These are phyloP conservation scores for Larix kaempferi DNA, from an alignment of 75 land plant genomes.

Conservation along the genomic window DNA sequence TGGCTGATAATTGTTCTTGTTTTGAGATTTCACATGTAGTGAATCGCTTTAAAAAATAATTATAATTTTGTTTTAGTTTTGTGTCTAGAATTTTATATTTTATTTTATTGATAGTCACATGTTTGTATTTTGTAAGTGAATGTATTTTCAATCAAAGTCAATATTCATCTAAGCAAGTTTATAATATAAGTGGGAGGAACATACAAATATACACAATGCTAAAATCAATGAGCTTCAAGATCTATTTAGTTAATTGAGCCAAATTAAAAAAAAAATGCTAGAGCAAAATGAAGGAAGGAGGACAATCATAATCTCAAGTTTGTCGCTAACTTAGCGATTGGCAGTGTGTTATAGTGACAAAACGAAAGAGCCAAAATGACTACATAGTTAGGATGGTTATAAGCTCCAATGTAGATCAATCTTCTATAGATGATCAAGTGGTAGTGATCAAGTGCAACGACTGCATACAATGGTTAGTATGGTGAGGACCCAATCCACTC, in stretches of 20 bases:
- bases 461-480: too few relatives aligned
- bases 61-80: too few relatives aligned
- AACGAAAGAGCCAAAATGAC: neutral
- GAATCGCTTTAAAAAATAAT: too few relatives aligned
- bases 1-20: too few relatives aligned
- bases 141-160: too few relatives aligned
- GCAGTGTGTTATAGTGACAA: neutral
- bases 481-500: neutral
- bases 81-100: too few relatives aligned
- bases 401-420: neutral
- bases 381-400: neutral
- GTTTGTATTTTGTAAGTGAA: too few relatives aligned
- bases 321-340: neutral
- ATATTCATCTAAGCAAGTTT: too few relatives aligned
- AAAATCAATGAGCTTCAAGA: neutral
- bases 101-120: too few relatives aligned
- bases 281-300: neutral
- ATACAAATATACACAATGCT: neutral
- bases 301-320: neutral
- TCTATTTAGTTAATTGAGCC: too few relatives aligned
- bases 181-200: neutral
- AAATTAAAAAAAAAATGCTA: neutral
- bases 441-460: neutral
- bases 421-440: neutral
- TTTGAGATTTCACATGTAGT: too few relatives aligned